Percentiles rank a stretch among this genome's conserved stretches.
Conservation (phyloP, 1,284 basidiomycete genomes). For the Cystobasidium sp. region DNA sequence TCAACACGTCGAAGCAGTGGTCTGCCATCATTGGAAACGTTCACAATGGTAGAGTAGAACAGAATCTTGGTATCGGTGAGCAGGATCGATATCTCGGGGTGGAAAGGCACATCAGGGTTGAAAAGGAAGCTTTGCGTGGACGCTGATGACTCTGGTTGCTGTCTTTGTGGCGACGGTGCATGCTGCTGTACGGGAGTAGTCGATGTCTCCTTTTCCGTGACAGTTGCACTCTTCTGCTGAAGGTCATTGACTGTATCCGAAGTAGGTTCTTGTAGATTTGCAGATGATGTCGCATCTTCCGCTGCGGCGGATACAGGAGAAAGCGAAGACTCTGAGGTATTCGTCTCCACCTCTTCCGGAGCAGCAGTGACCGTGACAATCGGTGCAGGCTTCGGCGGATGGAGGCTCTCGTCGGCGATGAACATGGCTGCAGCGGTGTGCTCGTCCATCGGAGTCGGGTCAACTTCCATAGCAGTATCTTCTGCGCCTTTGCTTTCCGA, state of each 20-base stretch:
- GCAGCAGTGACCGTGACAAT: conserved; percentile 4
- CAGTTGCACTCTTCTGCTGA: conserved; percentile 1
- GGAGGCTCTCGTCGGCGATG: conserved; percentile 31
- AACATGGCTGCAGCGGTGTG: conserved; percentile 33
- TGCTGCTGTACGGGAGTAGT: conserved; percentile 6
- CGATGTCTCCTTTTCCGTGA: background rate
- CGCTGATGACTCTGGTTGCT: conserved; percentile 1
- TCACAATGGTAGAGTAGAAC: conserved; percentile 31
- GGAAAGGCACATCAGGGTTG: conserved; percentile 35
- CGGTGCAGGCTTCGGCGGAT: conserved; percentile 15
- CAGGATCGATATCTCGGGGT: conserved; percentile 35
- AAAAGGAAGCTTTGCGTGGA: conserved; percentile 42
- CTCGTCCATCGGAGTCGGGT: conserved; percentile 30
- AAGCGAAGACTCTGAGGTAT: conserved; percentile 8
- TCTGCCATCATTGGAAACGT: background rate
- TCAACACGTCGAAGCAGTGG: conserved; percentile 33
- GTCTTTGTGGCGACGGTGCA: background rate
- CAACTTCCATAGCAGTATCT: conserved; percentile 15
- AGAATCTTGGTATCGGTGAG: conserved; percentile 43
- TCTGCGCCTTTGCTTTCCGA: background rate
- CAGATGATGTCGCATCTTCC: background rate
- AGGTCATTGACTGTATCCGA: conserved; percentile 4
- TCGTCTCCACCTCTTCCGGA: conserved; percentile 1
- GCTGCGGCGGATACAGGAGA: conserved; percentile 8
- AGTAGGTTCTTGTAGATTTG: conserved; percentile 2